Conservation (phyloP, 768 basidiomycete species). For the Hypsizygus marmoreus region DNA sequence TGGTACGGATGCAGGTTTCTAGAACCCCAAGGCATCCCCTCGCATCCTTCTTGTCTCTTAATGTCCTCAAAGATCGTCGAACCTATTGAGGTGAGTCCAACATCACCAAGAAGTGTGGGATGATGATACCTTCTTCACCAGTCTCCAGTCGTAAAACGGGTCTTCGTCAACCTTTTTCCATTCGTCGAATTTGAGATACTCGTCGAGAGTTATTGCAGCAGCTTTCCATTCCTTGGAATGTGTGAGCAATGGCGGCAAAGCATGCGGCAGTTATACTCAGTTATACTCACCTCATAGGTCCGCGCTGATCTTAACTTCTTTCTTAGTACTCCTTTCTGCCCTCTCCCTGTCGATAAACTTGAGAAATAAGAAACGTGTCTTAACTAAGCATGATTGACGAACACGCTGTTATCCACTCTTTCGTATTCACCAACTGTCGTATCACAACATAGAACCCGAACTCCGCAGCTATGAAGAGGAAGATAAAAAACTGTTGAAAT, state of each 20-base stretch:
- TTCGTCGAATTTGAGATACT: slow-evolving; percentile 79
- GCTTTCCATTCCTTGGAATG: slow-evolving; percentile 93
- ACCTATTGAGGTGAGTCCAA: slow-evolving; percentile 48
- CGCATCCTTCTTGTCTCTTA: slow-evolving; percentile 78
- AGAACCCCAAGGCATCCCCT: slow-evolving; percentile 87
- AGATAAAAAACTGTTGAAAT: slow-evolving; percentile 83
- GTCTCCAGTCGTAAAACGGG: slow-evolving; percentile 87
- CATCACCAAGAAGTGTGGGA: not conserved
- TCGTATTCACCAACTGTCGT: slow-evolving; percentile 89
- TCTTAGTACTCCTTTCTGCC: slow-evolving; percentile 77
- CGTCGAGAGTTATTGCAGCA: slow-evolving; percentile 76
- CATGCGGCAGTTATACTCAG: not conserved
- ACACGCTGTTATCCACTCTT: slow-evolving; percentile 94
- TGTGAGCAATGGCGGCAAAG: not conserved
- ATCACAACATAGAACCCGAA: slow-evolving; percentile 88
- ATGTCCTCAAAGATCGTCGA: slow-evolving; percentile 64
- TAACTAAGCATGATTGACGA: slow-evolving; percentile 22
- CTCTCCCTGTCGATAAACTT: slow-evolving; percentile 62
- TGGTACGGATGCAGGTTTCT: slow-evolving; percentile 86
- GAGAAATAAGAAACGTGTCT: slow-evolving; percentile 20
- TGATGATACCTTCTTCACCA: slow-evolving; percentile 67
- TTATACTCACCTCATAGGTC: slow-evolving; percentile 63
- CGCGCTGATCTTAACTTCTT: slow-evolving; percentile 71
- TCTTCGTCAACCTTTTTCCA: slow-evolving; percentile 93
- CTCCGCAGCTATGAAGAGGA: slow-evolving; percentile 78